Conservation (phyloP, 1,284 basidiomycete species). For the Boletus albobrunnescens region DNA sequence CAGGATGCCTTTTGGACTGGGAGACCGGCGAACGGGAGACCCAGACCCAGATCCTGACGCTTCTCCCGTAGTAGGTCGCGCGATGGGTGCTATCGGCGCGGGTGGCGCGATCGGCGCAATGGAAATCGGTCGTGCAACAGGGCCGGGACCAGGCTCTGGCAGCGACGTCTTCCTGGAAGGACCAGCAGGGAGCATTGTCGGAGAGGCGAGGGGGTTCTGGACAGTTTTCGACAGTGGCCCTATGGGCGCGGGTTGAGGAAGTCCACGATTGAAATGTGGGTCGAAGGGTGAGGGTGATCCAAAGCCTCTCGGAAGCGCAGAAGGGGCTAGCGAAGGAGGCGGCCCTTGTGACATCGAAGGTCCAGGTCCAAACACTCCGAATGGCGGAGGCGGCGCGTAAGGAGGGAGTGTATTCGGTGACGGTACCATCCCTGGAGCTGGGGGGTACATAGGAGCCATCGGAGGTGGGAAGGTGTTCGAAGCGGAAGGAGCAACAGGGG, state of each 20-base stretch:
- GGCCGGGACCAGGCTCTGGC: slow-evolving; percentile 46
- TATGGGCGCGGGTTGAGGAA: slow-evolving; percentile 49
- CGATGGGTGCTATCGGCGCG: slow-evolving; percentile 34
- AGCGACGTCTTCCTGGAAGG: slow-evolving; percentile 35
- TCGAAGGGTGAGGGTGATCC: slow-evolving; percentile 49
- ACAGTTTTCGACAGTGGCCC: slow-evolving; percentile 47
- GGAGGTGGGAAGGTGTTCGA: slow-evolving; percentile 31
- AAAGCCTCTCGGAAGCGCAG: slow-evolving; percentile 50
- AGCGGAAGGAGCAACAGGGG: slow-evolving; percentile 33
- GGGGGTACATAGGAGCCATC: slow-evolving; percentile 46
- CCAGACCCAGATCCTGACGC: slow-evolving; percentile 55
- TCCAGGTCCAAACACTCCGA: slow-evolving; percentile 44
- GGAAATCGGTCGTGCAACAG: slow-evolving; percentile 52
- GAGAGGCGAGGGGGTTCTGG: slow-evolving; percentile 38
- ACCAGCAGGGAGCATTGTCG: slow-evolving; percentile 36
- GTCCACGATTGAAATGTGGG: slow-evolving; percentile 38
- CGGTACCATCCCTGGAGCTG: slow-evolving; percentile 42
- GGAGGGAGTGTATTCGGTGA: slow-evolving; percentile 46
- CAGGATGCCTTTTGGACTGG: slow-evolving; percentile 68
- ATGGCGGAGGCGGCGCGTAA: slow-evolving; percentile 46
- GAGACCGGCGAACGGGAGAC: slow-evolving; percentile 60
- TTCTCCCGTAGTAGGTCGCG: slow-evolving; percentile 43
- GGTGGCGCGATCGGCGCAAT: slow-evolving; percentile 39
- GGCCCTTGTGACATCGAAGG: slow-evolving; percentile 42
- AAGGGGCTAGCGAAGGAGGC: slow-evolving; percentile 46